Base-by-base conservation (phyloP, 108 stramenopile species). In the Asterionellopsis glacialis region DNA sequence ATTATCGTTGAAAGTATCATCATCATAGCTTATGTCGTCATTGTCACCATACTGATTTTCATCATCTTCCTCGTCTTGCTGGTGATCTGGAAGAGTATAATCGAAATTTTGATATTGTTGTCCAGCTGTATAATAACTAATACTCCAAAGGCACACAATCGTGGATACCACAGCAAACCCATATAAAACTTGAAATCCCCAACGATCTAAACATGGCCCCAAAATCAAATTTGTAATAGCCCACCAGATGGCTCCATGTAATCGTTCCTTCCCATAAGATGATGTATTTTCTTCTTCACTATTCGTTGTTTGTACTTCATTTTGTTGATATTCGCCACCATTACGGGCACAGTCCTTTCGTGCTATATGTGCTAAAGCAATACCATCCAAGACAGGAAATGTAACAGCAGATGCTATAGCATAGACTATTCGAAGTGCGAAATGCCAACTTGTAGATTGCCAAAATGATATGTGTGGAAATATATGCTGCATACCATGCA, bases 201-300 rank as follows among this genome's bases (percentile, higher is more conserved):
- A 21, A 16, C 16, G 47, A 21, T 83, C 85, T 22, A 85, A 59
- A n/a, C 70, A 48, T 14, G 69, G 59, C 18, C 74, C 80, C 9
- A 78, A 64, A 18, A 68, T 23, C n/a, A 81, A 22, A 68, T 66
- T 59, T 28, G 80, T 63, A 9, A 79, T 10, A 2, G 72, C 82
- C 85, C 85, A 87, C 21, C 49, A 67, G 41, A 81, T 48, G 16
- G 82, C 87, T 26, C 87, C 87, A 48, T 65, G 75, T 51, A 83
- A 50, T 44, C 85, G 65, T 63, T 87, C 85, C 44, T 61, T 73
- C 3, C 85, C 85, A 70, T 76, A 87, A 28, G 75, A 72, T 0
- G 65, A 25, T 26, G 22, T 39, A n/a, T 63, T 53, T n/a, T 67
- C 40, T 24, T 57, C 11, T 67, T 57, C 38, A 33, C 7, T 7